Evolutionary conservation across 331 rosid species (phyloP), one percentile per base, ranked within the genome.

Genomic region (Acacia pycnantha): DNA sequence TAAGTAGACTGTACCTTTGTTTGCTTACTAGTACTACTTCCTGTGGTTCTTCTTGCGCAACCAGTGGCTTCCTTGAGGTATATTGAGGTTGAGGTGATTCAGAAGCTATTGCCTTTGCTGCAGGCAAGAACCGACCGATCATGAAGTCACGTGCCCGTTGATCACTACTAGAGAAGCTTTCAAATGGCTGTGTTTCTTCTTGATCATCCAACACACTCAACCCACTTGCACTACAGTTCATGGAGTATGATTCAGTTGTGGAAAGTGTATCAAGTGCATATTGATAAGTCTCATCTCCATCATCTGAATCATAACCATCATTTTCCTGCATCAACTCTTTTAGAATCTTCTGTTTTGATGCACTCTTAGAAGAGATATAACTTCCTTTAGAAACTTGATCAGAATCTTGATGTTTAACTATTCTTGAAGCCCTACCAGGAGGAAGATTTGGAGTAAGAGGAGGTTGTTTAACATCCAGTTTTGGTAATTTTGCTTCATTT

Each of bases 101-200:
- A 50, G 93, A 89, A 83, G 94, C 98, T 89, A 95, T 87, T 77
- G 97, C 99, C 85, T 93, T 93, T 24, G 99, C 98, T 48, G 99
- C 99, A 64, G n/a, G 96, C 81, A 95, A 84, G 87, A 95, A 95
- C 41, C 98, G 88, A 19, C 88, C 92, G 77, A 95, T 90, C 94
- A 95, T 93, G 89, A 95, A 93, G 91, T 93, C 89, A 8, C 92
- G 92, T 48, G 91, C 78, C 77, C 87, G 92, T 82, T 91, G 91
- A 82, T 95, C 97, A 2, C 84, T 97, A 2, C 84, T 76, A 5
- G 91, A 81, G 83, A 85, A 89, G n/a, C 81, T 81, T 67, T 86
- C 88, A 12, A 88, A 85, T 46, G 90, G 82, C 11, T 70, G 85
- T 74, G 85, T 72, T 68, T 90, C 89, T 77, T 82, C 88, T 77